Percentiles rank a stretch among this genome's conserved stretches.
Conservation (phyloP, 371 early-diverging fungal species). For the Mucor lusitanicus region DNA sequence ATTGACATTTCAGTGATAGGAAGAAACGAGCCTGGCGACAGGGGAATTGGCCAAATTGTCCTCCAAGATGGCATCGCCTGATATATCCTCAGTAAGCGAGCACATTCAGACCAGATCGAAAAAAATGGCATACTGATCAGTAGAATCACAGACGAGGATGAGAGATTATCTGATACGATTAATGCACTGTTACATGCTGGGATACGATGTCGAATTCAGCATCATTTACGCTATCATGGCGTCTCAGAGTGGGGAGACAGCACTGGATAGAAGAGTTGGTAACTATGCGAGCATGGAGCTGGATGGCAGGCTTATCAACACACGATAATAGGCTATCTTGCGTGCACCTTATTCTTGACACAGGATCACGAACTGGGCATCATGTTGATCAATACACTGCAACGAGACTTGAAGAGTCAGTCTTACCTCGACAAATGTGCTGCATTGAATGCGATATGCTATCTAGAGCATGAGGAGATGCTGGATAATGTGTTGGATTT, state of each 20-base stretch:
- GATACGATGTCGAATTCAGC: slow-evolving; percentile 53
- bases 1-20: slow-evolving; percentile 16
- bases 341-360: slow-evolving; percentile 44
- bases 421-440: slow-evolving; percentile 44
- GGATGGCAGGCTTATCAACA: background rate
- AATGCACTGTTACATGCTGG: slow-evolving; percentile 56
- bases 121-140: background rate
- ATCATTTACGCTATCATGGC: slow-evolving; percentile 57
- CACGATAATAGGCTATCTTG: slow-evolving; percentile 42
- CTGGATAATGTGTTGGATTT: slow-evolving; percentile 33
- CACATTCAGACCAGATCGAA: too few species aligned
- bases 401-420: slow-evolving; percentile 46
- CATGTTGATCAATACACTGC: slow-evolving; percentile 57
- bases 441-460: slow-evolving; percentile 46
- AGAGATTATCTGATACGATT: slow-evolving; percentile 48
- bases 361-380: slow-evolving; percentile 46
- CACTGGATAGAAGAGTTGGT: slow-evolving; percentile 50
- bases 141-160: slow-evolving; percentile 33
- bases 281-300: background rate
- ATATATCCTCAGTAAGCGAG: slow-evolving; percentile 41
- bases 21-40: slow-evolving; percentile 35
- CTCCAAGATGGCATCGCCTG: slow-evolving; percentile 35
- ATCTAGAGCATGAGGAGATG: slow-evolving; percentile 44
- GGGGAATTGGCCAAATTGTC: slow-evolving; percentile 28
- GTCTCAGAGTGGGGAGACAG: slow-evolving; percentile 51